Evolutionary conservation across 305 asterid species (phyloP).

Genomic region (Andrographis paniculata): DNA sequence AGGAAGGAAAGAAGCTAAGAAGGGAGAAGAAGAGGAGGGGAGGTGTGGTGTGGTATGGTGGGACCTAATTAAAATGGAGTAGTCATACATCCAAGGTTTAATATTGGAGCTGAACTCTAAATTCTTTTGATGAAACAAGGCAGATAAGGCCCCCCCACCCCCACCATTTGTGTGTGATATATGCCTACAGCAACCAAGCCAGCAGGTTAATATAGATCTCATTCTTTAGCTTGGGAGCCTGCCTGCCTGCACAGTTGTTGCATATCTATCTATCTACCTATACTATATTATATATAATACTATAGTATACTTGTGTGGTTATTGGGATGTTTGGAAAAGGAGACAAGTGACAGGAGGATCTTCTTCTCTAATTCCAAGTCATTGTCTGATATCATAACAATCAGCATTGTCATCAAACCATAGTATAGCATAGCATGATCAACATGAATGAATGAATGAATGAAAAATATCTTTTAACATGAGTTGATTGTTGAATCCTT

Average conservation of each 20-base stretch:
- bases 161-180: conserved; percentile 13
- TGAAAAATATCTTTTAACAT: no score
- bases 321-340: not conserved
- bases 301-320: not conserved
- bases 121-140: conserved; percentile 15
- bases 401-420: no score
- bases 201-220: conserved; percentile 9
- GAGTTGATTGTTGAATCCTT: no score
- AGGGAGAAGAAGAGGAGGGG: not conserved
- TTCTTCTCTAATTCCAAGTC: not conserved
- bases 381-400: not conserved
- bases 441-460: no score
- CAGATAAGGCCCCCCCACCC: conserved; percentile 25
- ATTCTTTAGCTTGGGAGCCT: not conserved
- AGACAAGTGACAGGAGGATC: not conserved
- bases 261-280: not conserved
- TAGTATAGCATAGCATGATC: no score
- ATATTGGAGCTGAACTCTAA: conserved; percentile 19
- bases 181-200: no score
- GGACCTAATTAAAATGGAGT: conserved; percentile 8
- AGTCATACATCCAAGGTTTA: conserved; percentile 12
- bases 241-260: no score
- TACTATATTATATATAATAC: not conserved
- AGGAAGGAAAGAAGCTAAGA: no score
- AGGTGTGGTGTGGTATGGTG: conserved; percentile 4